These are phyloP conservation scores for Fusarium circinatum DNA, from an alignment of 2,329 filamentous ascomycete species.

Conservation along the genomic window DNA sequence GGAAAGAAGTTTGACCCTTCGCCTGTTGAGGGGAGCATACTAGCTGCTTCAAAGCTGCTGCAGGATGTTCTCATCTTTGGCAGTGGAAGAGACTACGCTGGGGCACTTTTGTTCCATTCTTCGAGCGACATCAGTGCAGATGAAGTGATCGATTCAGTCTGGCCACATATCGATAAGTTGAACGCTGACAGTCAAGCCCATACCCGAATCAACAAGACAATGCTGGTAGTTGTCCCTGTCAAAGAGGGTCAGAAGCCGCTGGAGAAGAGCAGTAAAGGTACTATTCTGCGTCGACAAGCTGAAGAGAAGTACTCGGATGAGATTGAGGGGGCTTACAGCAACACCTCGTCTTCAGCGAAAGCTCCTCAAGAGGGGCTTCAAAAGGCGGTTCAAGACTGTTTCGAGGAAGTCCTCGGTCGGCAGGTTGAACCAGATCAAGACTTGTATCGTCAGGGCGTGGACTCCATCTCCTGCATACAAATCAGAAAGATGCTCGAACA, in stretches of 20 bases:
- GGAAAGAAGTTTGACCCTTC: slow-evolving; percentile 77
- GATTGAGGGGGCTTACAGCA: slow-evolving; percentile 60
- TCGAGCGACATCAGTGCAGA: slow-evolving; percentile 43
- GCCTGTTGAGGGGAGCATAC: slow-evolving; percentile 66
- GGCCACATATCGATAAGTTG: slow-evolving; percentile 56
- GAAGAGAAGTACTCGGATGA: slow-evolving; percentile 58
- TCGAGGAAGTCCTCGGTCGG: slow-evolving; percentile 46
- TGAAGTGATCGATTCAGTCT: slow-evolving; percentile 54
- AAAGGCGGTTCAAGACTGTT: slow-evolving; percentile 46
- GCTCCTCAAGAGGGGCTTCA: slow-evolving; percentile 49
- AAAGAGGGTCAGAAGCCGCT: slow-evolving; percentile 44
- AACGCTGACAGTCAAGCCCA: slow-evolving; percentile 62
- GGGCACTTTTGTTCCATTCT: slow-evolving; percentile 63
- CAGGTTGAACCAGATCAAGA: slow-evolving; percentile 54
- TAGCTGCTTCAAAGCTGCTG: slow-evolving; percentile 55
- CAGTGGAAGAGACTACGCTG: slow-evolving; percentile 64
- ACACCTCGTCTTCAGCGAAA: slow-evolving; percentile 20
- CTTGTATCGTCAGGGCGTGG: slow-evolving; percentile 67
- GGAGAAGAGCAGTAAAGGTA: slow-evolving; percentile 72
- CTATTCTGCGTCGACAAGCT: slow-evolving; percentile 61
- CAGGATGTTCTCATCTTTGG: slow-evolving; percentile 71
- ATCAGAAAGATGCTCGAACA: slow-evolving; percentile 54
- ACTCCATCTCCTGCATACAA: slow-evolving; percentile 67
- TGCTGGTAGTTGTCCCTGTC: slow-evolving; percentile 59
- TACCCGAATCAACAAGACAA: slow-evolving; percentile 59